These are phyloP conservation scores for Monosporozyma solicola DNA, from an alignment of 805 yeast species.

Conservation along the genomic window DNA sequence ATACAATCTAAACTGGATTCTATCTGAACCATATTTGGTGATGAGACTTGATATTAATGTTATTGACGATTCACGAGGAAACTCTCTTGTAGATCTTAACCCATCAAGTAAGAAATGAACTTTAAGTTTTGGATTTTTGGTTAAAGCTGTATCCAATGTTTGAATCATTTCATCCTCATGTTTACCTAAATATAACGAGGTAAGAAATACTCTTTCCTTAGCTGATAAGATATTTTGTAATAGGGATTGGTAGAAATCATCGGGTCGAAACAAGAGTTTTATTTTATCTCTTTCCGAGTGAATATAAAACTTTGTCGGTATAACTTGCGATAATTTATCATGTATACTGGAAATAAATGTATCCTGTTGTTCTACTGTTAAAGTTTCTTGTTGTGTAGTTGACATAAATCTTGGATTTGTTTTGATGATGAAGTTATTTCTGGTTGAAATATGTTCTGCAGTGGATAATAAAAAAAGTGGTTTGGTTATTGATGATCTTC, in stretches of 20 bases:
- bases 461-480: background rate
- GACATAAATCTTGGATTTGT: background rate
- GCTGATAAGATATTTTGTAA: conserved; percentile 57
- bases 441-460: background rate
- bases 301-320: conserved; percentile 43
- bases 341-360: background rate
- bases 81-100: conserved; percentile 85
- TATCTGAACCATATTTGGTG: conserved; percentile 47
- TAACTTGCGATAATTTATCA: background rate
- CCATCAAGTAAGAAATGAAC: conserved; percentile 79
- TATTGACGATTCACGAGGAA: conserved; percentile 70
- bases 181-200: conserved; percentile 82
- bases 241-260: conserved; percentile 58
- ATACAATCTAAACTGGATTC: conserved; percentile 77
- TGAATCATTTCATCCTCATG: conserved; percentile 66
- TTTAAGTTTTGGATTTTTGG: conserved; percentile 47
- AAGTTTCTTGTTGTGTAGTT: background rate
- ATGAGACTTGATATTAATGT: conserved; percentile 59
- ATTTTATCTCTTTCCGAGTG: conserved; percentile 39
- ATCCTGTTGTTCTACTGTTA: background rate
- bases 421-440: background rate
- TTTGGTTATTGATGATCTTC: background rate
- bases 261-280: conserved; percentile 56
- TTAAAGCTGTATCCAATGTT: conserved; percentile 52
- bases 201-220: conserved; percentile 59